Base-by-base conservation (phyloP, 768 basidiomycete species). In the Cystobasidium onofrii region DNA sequence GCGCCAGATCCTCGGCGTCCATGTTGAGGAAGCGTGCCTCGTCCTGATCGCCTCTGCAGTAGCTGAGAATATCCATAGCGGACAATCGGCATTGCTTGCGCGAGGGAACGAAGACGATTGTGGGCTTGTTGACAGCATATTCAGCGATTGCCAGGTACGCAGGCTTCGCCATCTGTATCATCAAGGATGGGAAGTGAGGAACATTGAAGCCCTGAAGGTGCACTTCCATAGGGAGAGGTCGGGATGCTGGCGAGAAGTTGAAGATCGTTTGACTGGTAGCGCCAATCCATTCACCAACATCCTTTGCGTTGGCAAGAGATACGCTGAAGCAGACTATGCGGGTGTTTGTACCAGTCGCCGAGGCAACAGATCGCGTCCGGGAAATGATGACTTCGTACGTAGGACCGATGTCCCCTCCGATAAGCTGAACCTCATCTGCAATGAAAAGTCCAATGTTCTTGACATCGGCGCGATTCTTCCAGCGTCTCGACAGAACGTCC, bases 81-180 rank as follows among this genome's bases (percentile, higher is more conserved):
- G 94, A 95, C 29, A 93, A 80, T n/a, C 89, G 88, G 78, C 92
- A 96, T 80, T 99, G 96, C 67, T 91, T 88, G 23, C 95, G 86
- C 23, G 92, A 92, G 0, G 92, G 90, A 0, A 98, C 95, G 75
- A 98, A 98, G 75, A 91, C 83, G 77, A 98, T 89, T 75, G 92
- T 91, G 0, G 94, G 94, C 77, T 90, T 91, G 2, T 86, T 85
- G 0, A 88, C 85, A 0, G 96, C 88, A 76, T 92, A 88, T 79
- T 99, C 95, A 54, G 88, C 83, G 74, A 97, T 89, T 34, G 94
- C 88, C 7, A 98, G 86, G 80, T 97, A 98, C 0, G 95, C 91
- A 0, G 96, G 96, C 80, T 98, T 98, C 10, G 94, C 93, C 96
- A 99, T 98, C 55, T 93, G 86, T 74, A 98, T 92, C 95, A 99